Conservation (phyloP, 768 basidiomycete genomes). For the Termitomyces sp. region DNA sequence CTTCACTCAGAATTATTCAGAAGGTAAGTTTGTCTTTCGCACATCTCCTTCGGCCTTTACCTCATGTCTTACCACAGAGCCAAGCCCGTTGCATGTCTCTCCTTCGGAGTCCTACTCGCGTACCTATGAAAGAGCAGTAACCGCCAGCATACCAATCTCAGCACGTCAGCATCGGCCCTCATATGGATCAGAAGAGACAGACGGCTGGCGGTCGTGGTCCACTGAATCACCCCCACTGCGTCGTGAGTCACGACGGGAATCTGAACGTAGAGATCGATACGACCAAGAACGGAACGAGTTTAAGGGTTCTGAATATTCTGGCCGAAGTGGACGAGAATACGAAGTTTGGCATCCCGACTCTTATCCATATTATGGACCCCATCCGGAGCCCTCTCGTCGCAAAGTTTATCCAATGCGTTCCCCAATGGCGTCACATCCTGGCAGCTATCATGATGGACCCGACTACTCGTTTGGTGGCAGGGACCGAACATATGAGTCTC, state of each 20-base stretch:
- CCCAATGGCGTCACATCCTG: slow-evolving; percentile 13
- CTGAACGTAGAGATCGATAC: slow-evolving; percentile 5
- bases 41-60: neutral
- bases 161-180: slow-evolving; percentile 10
- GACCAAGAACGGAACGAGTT: slow-evolving; percentile 6
- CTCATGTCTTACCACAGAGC: slow-evolving; percentile 1
- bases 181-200: slow-evolving; percentile 8
- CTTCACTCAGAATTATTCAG: slow-evolving; percentile 12
- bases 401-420: slow-evolving; percentile 9
- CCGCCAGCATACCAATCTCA: slow-evolving; percentile 15
- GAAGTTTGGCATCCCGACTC: slow-evolving; percentile 5
- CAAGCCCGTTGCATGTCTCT: slow-evolving; percentile 5
- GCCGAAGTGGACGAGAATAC: slow-evolving; percentile 8
- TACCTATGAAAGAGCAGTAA: slow-evolving; percentile 10
- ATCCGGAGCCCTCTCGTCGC: slow-evolving; percentile 12
- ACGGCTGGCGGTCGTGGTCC: slow-evolving; percentile 14
- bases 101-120: slow-evolving; percentile 9
- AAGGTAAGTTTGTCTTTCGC: slow-evolving; percentile 3
- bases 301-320: slow-evolving; percentile 9
- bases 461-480: slow-evolving; percentile 18
- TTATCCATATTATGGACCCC: slow-evolving; percentile 7
- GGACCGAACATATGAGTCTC: slow-evolving; percentile 7
- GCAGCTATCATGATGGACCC: slow-evolving; percentile 11
- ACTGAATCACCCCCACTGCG: slow-evolving; percentile 1
- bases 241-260: slow-evolving; percentile 12